Evolutionary conservation across 805 yeast genomes (phyloP).

Genomic region (Yamadazyma philogaea): DNA sequence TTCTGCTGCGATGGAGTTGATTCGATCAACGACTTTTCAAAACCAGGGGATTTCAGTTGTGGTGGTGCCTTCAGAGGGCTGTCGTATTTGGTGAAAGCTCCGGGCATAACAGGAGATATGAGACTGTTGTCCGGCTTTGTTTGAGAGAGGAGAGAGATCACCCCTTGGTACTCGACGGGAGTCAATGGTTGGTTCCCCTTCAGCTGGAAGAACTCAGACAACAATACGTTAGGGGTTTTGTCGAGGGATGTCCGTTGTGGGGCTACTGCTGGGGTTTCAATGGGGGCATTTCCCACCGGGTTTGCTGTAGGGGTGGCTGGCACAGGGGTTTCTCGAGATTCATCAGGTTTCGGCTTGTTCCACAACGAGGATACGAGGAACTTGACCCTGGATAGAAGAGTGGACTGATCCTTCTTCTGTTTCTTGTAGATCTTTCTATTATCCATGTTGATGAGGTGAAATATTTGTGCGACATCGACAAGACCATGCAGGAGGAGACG

Average conservation of each 20-base stretch:
- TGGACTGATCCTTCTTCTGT: neutral
- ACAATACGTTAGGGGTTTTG: conserved; percentile 46
- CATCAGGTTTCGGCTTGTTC: neutral
- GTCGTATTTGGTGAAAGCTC: conserved; percentile 11
- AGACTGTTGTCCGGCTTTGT: conserved; percentile 4
- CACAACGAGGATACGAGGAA: conserved; percentile 2
- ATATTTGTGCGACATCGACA: conserved; percentile 1
- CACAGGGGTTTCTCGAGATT: neutral
- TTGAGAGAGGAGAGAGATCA: conserved; percentile 28
- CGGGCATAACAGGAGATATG: conserved; percentile 13
- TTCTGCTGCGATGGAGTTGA: conserved; percentile 29
- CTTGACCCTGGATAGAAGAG: conserved; percentile 3
- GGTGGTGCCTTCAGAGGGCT: neutral
- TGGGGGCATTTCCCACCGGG: neutral
- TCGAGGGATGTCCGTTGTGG: neutral
- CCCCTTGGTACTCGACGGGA: conserved; percentile 81
- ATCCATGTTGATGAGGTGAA: conserved; percentile 12
- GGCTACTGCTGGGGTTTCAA: conserved; percentile 1
- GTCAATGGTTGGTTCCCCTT: conserved; percentile 76
- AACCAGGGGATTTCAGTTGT: neutral
- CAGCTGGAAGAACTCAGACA: conserved; percentile 65
- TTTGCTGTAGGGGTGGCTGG: neutral
- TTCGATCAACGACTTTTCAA: neutral
- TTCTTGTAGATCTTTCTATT: conserved; percentile 16
- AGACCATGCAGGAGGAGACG: neutral